These are phyloP conservation scores for Endoconidiophora polonica DNA, from an alignment of 2,329 filamentous ascomycete genomes.

Conservation along the genomic window DNA sequence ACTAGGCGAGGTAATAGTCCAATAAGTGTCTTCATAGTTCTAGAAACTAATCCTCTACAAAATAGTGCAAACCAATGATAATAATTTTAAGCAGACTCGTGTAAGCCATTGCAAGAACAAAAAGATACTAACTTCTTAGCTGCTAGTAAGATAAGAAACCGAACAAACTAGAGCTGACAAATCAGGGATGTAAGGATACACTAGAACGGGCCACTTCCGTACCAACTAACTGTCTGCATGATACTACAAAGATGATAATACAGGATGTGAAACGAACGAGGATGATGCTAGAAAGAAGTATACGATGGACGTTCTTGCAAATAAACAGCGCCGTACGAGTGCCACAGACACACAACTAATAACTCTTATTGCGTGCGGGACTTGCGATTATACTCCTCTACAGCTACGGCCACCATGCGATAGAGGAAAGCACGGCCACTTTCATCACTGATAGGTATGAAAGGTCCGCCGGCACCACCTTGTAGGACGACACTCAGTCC, in stretches of 20 bases:
- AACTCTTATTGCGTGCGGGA: constrained; percentile 24
- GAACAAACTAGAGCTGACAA: no score
- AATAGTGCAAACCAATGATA: no score
- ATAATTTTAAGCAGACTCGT: no score
- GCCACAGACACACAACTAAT: not conserved
- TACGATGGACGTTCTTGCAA: not conserved
- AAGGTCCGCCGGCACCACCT: constrained; percentile 83
- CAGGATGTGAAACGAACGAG: not conserved
- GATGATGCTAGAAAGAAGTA: not conserved
- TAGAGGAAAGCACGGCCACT: constrained; percentile 48
- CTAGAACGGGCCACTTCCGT: no score
- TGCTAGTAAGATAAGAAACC: no score
- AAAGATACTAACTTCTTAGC: no score
- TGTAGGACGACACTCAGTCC: constrained; percentile 79
- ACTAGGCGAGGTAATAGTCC: no score
- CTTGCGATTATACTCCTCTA: constrained; percentile 49
- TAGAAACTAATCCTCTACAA: no score
- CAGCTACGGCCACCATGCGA: constrained; percentile 46
- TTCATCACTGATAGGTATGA: constrained; percentile 86
- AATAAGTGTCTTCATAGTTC: no score
- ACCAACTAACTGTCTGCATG: no score
- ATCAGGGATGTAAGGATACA: no score
- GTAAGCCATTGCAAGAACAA: no score
- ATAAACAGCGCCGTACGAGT: not conserved
- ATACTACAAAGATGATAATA: not conserved